phyloP scores from a whole-genome alignment of 2,329 filamentous ascomycete genomes.

The Epichloe typhina region DNA sequence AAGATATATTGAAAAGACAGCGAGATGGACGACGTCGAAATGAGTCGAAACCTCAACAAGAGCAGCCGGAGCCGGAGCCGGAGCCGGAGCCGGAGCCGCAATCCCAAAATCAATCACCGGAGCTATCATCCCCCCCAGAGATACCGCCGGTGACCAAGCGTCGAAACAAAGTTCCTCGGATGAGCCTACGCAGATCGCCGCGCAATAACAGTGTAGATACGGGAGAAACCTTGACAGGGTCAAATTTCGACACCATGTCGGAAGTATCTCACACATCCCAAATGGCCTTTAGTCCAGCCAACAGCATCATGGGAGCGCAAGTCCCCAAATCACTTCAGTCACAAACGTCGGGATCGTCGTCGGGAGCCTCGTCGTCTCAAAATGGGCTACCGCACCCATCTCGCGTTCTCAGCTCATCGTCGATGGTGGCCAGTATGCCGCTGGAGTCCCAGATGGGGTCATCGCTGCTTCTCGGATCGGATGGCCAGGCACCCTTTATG shows the following conservation, averaged over 20 bases:
- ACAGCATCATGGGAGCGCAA: constrained; percentile 10
- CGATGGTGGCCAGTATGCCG: constrained; percentile 11
- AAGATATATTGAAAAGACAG: constrained; percentile 66
- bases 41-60: constrained; percentile 21
- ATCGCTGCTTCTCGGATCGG: constrained; percentile 25
- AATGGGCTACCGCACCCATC: constrained; percentile 11
- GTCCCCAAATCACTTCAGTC: constrained; percentile 12
- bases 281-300: constrained; percentile 12
- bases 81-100: not conserved
- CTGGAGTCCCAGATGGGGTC: constrained; percentile 25
- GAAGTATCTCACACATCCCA: constrained; percentile 13
- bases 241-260: constrained; percentile 13
- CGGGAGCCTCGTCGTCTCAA: constrained; percentile 8
- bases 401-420: constrained; percentile 14
- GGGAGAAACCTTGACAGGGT: constrained; percentile 10
- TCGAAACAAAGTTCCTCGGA: constrained; percentile 1
- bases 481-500: constrained; percentile 23
- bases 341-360: constrained; percentile 4
- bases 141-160: not conserved
- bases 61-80: not conserved
- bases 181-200: constrained; percentile 9
- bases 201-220: constrained; percentile 8
- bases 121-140: constrained; percentile 2
- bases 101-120: not conserved
- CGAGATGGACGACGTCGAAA: constrained; percentile 51